A percentile compares a stretch with the other conserved stretches of the same genome.
These are phyloP conservation scores for Triangularia setosa DNA, from an alignment of 2,329 filamentous ascomycete genomes.

Conservation along the genomic window DNA sequence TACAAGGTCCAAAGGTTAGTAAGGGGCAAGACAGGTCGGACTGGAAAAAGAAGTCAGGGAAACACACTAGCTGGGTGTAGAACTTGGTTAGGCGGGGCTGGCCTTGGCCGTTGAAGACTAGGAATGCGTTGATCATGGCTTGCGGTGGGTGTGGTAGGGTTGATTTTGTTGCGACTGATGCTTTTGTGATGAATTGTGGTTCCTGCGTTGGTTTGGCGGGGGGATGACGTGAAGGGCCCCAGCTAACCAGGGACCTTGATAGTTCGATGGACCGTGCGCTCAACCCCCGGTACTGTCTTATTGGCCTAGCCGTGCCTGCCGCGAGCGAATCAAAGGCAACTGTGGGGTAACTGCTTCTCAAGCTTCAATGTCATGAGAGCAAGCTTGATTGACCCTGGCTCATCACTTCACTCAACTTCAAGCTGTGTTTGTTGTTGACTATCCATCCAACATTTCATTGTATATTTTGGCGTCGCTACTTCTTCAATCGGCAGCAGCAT, in stretches of 20 bases:
- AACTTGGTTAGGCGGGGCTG: conserved; percentile 97
- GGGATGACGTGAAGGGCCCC: not conserved
- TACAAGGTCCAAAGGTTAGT: conserved; percentile 1
- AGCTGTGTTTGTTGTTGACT: not conserved
- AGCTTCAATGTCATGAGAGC: not conserved
- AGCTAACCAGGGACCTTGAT: not conserved
- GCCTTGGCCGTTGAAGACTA: conserved; percentile 98
- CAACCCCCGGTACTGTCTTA: not conserved
- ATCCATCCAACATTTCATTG: not conserved
- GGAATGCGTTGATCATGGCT: conserved; percentile 95
- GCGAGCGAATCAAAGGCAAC: not conserved
- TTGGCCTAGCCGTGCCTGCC: not conserved
- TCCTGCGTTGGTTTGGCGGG: not conserved
- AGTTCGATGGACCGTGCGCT: not conserved
- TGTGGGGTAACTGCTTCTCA: not conserved
- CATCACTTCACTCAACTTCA: not conserved
- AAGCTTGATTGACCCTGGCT: not conserved
- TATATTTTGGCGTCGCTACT: not conserved
- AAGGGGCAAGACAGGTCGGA: not conserved
- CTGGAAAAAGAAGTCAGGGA: not conserved
- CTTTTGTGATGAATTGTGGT: not conserved
- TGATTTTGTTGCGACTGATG: not conserved
- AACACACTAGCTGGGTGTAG: conserved; percentile 83
- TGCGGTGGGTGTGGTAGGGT: conserved; percentile 23
- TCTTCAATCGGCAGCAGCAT: not conserved